Evolutionary conservation across 148 eudicot species (phyloP), one percentile per base, ranked within the genome.

Genomic region (Rheum nobile): DNA sequence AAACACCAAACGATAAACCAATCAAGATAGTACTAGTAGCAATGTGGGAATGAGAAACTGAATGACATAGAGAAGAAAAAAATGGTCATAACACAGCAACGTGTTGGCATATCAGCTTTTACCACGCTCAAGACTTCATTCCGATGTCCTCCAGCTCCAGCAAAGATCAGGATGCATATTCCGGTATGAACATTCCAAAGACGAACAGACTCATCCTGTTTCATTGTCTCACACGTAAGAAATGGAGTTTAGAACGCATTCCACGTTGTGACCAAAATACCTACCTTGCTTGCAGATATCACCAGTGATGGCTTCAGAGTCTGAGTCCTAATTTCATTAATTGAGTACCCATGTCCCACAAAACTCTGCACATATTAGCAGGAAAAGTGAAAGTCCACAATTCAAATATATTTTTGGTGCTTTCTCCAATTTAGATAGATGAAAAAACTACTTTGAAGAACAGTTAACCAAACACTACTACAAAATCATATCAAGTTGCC

Each of bases 111-210:
- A 74, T 7, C 32, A 37, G 50, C 42, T 81, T 86, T 76, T 77
- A 93, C 99, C 97, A 95, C 99, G 71, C 99, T 95, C 75, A 95
- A 77, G 37, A 95, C 99, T 86, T 95, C 99, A 92, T 95, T 95
- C 41, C 99, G 92, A 74, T 95, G 99, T 22, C 97, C 99, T 48
- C 96, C 96, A 78, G 97, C 97, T 80, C 99, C 99, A 80, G 99
- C 99, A 87, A 95, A 95, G 77, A 95, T 84, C 84, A 95, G 82
- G 75, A 95, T 90, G 87, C 99, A 95, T 72, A 95, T 86, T 75
- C 99, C 99, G 31, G 97, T 92, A 42, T 95, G 94, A 71, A 95
- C 92, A 88, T 95, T 95, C 99, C 99, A 95, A 47, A 95, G 84
- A 68, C 99, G 92, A 72, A 95, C 97, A 41, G 99, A 95, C 85